These are phyloP conservation scores for Zea luxurians DNA, from an alignment of 176 grass and related monocot species.

Conservation along the genomic window DNA sequence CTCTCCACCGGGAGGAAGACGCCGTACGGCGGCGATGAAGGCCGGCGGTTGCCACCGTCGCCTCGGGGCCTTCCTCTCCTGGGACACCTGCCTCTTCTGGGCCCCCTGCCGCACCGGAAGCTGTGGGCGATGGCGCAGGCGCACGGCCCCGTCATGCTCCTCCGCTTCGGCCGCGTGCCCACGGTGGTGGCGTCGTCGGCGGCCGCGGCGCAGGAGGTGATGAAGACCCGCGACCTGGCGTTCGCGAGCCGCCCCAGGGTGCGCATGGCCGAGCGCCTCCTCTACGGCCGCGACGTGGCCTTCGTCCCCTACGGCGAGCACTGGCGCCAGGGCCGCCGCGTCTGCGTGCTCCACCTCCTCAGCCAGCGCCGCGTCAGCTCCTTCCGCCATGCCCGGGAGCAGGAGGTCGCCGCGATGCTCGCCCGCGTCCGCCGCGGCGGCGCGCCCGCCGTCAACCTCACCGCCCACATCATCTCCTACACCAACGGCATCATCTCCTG, in stretches of 20 bases:
- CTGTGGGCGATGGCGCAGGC: constrained; percentile 35
- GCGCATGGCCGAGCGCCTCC: constrained; percentile 29
- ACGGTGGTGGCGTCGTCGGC: constrained; percentile 57
- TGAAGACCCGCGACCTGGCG: constrained; percentile 54
- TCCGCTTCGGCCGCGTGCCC: constrained; percentile 52
- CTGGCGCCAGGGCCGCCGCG: constrained; percentile 54
- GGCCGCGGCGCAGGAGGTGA: constrained; percentile 44
- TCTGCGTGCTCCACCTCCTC: constrained; percentile 58
- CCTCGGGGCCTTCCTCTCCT: constrained; percentile 49
- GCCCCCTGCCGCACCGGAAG: constrained; percentile 35
- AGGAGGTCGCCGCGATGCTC: constrained; percentile 44
- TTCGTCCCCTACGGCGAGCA: constrained; percentile 51
- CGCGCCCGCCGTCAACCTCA: background rate
- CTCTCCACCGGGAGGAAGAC: background rate
- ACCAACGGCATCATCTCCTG: constrained; percentile 10
- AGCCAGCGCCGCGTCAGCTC: constrained; percentile 30
- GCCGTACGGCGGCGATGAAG: background rate
- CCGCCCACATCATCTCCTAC: constrained; percentile 13
- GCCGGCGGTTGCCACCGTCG: constrained; percentile 34
- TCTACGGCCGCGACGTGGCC: constrained; percentile 44
- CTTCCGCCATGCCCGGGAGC: constrained; percentile 39
- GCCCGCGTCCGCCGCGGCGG: background rate
- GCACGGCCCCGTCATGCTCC: constrained; percentile 57
- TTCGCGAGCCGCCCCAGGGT: constrained; percentile 40
- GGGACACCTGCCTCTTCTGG: constrained; percentile 67